These are phyloP conservation scores for Sonneratia alba DNA, from an alignment of 345 rosid species.

Conservation along the genomic window DNA sequence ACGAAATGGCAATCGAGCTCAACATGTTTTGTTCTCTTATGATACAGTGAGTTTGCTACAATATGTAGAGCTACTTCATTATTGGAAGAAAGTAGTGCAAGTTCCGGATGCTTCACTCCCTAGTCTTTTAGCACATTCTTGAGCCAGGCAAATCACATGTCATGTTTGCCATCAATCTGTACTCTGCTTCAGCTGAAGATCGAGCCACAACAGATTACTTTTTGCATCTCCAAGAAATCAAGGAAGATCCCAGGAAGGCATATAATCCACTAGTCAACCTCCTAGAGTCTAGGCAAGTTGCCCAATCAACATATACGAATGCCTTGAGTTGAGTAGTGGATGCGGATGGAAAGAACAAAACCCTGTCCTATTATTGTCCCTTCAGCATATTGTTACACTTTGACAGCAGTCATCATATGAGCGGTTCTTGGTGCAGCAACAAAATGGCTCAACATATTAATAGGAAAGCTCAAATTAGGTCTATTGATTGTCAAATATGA, in stretches of 20 bases:
- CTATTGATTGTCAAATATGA: neutral
- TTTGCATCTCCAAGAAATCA: neutral
- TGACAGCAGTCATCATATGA: neutral
- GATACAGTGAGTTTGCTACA: no score
- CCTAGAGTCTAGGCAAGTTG: neutral
- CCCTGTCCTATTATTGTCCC: neutral
- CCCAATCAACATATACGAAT: slow-evolving; percentile 3
- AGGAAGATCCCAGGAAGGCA: neutral
- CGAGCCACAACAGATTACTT: neutral
- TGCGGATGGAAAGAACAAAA: neutral
- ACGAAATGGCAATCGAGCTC: no score
- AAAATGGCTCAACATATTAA: neutral
- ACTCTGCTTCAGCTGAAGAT: neutral
- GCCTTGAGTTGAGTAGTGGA: neutral
- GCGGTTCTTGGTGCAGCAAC: neutral
- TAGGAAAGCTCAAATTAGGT: neutral
- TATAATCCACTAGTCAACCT: neutral
- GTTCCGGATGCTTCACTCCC: no score
- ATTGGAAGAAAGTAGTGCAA: no score
- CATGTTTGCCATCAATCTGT: neutral
- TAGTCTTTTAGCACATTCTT: no score
- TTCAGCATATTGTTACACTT: neutral
- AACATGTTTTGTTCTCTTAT: no score
- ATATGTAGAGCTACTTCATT: no score
- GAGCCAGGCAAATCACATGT: neutral